Conservation (phyloP, 2,329 filamentous ascomycete genomes). For the Xylaria sp. region DNA sequence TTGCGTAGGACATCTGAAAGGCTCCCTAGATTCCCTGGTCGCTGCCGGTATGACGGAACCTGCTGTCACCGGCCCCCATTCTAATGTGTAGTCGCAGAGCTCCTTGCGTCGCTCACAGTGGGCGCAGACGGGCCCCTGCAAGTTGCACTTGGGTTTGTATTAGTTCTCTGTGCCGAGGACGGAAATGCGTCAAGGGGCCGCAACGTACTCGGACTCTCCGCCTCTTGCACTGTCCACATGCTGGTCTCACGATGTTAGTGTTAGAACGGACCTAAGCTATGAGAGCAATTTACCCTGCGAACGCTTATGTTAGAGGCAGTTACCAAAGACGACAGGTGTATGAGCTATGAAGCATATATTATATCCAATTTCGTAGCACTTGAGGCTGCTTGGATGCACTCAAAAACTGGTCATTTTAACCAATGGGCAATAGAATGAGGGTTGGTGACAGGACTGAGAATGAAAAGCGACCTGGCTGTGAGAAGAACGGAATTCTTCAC, state of each 20-base stretch:
- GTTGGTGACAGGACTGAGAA: background rate
- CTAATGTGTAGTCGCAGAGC: constrained; percentile 1
- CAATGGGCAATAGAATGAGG: background rate
- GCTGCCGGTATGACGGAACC: background rate
- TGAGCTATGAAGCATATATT: background rate
- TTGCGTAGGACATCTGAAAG: background rate
- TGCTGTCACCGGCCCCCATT: background rate
- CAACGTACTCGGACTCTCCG: constrained; percentile 16
- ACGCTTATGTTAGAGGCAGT: background rate
- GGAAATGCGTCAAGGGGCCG: background rate
- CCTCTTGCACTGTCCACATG: constrained; percentile 14
- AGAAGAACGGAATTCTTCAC: background rate
- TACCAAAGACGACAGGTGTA: background rate
- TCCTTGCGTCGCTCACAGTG: constrained; percentile 9
- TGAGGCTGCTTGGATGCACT: background rate
- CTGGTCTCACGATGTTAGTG: constrained; percentile 7
- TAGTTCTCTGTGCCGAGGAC: background rate
- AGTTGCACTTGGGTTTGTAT: constrained; percentile 5
- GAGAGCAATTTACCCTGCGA: background rate
- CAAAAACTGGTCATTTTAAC: too few species aligned
- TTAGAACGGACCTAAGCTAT: background rate
- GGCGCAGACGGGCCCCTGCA: constrained; percentile 9
- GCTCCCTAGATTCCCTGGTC: background rate
- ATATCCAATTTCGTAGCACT: background rate
- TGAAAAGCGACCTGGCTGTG: background rate